These are phyloP conservation scores for Nannochloris sp. DNA, from an alignment of 139 green algal species.

Conservation along the genomic window DNA sequence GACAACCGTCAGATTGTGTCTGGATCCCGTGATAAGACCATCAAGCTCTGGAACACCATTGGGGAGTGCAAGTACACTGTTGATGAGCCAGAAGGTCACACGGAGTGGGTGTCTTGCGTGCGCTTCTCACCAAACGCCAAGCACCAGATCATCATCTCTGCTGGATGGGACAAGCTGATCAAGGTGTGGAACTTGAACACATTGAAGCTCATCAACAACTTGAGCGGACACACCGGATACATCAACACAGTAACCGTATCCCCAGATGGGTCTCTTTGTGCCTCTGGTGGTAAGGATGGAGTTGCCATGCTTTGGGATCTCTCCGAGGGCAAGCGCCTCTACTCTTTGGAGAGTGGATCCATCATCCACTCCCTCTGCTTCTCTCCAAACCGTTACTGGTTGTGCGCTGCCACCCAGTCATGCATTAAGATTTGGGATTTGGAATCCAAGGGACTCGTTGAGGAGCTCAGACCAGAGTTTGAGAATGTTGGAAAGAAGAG, in stretches of 20 bases:
- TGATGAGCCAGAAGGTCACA: constrained; percentile 87
- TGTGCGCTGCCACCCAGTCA: constrained; percentile 90
- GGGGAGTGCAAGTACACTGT: constrained; percentile 99
- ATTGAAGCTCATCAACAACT: constrained; percentile 97
- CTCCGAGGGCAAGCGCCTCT: constrained; percentile 97
- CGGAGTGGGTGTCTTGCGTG: constrained; percentile 95
- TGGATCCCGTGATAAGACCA: constrained; percentile 90
- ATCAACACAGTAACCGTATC: constrained; percentile 97
- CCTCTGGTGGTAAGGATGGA: constrained; percentile 94
- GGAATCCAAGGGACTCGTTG: constrained; percentile 88
- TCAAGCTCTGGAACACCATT: constrained; percentile 98
- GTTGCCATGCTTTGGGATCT: constrained; percentile 99
- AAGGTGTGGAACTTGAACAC: constrained; percentile 98
- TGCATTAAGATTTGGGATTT: constrained; percentile 97
- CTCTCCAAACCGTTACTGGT: constrained; percentile 99
- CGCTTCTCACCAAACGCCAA: constrained; percentile 92
- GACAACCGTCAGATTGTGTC: constrained; percentile 99
- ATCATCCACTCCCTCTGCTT: constrained; percentile 98
- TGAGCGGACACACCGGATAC: constrained; percentile 91
- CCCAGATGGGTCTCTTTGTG: constrained; percentile 97
- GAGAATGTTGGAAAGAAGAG: constrained; percentile 56
- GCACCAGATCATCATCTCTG: constrained; percentile 97
- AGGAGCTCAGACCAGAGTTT: constrained; percentile 70
- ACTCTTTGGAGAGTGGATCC: constrained; percentile 90
- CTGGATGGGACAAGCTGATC: constrained; percentile 97